phyloP scores from a whole-genome alignment of 257 asterid genomes.

The Forsythia viridissima region DNA sequence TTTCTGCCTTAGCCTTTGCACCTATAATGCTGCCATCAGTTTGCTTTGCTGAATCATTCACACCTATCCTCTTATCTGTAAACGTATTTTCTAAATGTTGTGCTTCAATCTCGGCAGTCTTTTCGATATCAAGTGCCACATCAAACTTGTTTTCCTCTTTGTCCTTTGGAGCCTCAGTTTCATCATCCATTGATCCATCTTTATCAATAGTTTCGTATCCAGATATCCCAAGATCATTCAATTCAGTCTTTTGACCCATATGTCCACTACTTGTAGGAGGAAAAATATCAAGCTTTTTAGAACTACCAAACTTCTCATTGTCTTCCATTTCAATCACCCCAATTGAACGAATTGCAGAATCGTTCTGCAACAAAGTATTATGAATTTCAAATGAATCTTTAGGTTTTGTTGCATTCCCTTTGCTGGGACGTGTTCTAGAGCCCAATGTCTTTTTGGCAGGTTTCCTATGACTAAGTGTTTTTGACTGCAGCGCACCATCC shows the following conservation, averaged over 20 bases:
- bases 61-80: conserved; percentile 22
- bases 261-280: background rate
- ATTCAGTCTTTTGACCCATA: background rate
- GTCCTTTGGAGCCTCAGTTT: conserved; percentile 46
- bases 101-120: conserved; percentile 26
- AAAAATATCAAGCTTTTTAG: conserved; percentile 29
- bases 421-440: conserved; percentile 40
- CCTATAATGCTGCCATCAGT: conserved; percentile 12
- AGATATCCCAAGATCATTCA: background rate
- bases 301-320: conserved; percentile 11
- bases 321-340: conserved; percentile 29
- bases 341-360: conserved; percentile 18
- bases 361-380: conserved; percentile 28
- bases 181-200: conserved; percentile 35
- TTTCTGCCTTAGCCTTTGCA: conserved; percentile 24
- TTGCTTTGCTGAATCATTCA: conserved; percentile 24
- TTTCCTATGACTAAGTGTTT: conserved; percentile 40
- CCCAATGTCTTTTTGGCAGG: conserved; percentile 59
- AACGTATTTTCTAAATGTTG: conserved; percentile 25
- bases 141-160: conserved; percentile 27
- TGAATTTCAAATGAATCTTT: conserved; percentile 45
- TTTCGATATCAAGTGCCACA: conserved; percentile 19
- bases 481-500: conserved; percentile 25
- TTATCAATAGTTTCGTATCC: conserved; percentile 2
- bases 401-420: conserved; percentile 37